phyloP scores from a whole-genome alignment of 768 basidiomycete species.

The Boletus pseudo-olivaceus region DNA sequence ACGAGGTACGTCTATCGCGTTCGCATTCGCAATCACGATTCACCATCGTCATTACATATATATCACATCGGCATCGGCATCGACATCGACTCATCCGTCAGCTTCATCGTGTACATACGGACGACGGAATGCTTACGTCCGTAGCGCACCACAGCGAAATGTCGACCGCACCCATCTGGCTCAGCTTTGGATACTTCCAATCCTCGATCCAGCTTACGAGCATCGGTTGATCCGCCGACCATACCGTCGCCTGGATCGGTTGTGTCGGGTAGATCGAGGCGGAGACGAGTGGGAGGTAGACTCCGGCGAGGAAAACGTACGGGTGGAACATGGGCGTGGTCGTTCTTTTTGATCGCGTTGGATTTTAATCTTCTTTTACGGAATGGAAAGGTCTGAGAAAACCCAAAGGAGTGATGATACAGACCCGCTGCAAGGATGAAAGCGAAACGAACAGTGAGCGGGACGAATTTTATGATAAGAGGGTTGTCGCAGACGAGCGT shows the following conservation, averaged over 20 bases:
- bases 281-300: constrained; percentile 12
- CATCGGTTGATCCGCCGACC: constrained; percentile 41
- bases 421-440: constrained; percentile 28
- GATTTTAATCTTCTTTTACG: neutral
- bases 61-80: neutral
- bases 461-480: neutral
- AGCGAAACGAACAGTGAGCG: neutral
- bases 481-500: neutral
- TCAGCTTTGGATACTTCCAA: constrained; percentile 36
- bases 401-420: constrained; percentile 12
- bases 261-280: constrained; percentile 50
- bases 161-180: constrained; percentile 39
- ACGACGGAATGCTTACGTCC: constrained; percentile 31
- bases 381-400: neutral
- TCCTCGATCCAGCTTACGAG: constrained; percentile 53
- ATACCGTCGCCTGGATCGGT: constrained; percentile 45
- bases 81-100: no score
- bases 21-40: no score
- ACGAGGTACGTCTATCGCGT: constrained; percentile 35
- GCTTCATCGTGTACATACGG: neutral
- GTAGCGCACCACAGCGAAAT: constrained; percentile 46
- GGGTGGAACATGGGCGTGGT: constrained; percentile 6
- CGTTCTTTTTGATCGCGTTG: neutral
- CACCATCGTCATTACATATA: neutral
- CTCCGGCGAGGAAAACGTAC: neutral